Conservation (phyloP, 176 grass and related monocot genomes). For the Raddia guianensis region DNA sequence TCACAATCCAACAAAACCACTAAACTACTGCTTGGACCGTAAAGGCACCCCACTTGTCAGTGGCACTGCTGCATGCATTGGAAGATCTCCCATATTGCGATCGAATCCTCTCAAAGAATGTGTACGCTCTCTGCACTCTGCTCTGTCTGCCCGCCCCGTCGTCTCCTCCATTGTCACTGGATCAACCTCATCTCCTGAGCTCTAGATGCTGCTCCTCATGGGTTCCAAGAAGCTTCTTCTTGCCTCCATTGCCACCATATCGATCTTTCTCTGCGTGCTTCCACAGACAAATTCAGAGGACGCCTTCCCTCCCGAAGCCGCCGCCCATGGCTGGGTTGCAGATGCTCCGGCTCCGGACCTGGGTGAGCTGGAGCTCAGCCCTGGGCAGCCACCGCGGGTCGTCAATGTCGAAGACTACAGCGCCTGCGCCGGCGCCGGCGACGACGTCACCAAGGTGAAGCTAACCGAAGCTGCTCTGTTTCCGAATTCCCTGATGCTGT, state of each 20-base stretch:
- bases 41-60: not conserved
- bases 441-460: conserved; percentile 56
- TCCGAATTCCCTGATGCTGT: not conserved
- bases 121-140: not conserved
- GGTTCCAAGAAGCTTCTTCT: conserved; percentile 36
- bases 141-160: conserved; percentile 18
- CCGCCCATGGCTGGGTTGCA: conserved; percentile 16
- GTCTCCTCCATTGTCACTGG: conserved; percentile 29
- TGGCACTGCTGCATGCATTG: not conserved
- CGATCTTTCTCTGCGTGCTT: conserved; percentile 14
- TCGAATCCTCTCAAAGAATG: not conserved
- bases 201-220: conserved; percentile 34
- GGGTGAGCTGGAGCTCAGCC: conserved; percentile 29
- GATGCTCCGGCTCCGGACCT: not conserved
- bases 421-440: conserved; percentile 29
- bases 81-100: not conserved
- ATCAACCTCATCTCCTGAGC: not conserved
- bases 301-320: conserved; percentile 18
- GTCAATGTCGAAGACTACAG: conserved; percentile 62
- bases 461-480: not conserved
- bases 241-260: conserved; percentile 25
- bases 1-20: not conserved
- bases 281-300: conserved; percentile 21
- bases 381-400: conserved; percentile 25
- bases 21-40: not conserved